Evolutionary conservation across 2,329 filamentous ascomycete genomes (phyloP).

Genomic region (Fusarium sacchari): DNA sequence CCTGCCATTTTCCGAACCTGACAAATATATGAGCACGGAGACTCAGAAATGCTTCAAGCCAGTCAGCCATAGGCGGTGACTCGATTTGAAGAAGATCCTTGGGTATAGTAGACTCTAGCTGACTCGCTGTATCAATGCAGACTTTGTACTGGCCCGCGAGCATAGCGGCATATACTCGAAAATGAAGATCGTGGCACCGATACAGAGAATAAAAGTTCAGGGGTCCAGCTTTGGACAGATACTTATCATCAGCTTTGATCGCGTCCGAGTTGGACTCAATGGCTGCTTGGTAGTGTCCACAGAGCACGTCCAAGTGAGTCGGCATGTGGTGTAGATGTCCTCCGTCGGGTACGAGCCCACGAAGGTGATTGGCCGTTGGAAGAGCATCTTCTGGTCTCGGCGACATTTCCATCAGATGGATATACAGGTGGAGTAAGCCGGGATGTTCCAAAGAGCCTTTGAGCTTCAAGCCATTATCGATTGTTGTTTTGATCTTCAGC

Average conservation of each 20-base stretch:
- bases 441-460: constrained; percentile 65
- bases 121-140: constrained; percentile 68
- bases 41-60: constrained; percentile 76
- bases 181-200: constrained; percentile 78
- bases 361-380: constrained; percentile 68
- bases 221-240: constrained; percentile 65
- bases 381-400: constrained; percentile 70
- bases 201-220: constrained; percentile 83
- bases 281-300: constrained; percentile 75
- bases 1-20: constrained; percentile 77
- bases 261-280: constrained; percentile 74
- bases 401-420: constrained; percentile 84
- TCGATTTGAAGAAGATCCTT: constrained; percentile 70
- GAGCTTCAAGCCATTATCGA: neutral
- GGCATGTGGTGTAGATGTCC: constrained; percentile 83
- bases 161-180: constrained; percentile 81
- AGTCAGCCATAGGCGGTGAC: constrained; percentile 81
- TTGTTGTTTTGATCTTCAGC: neutral
- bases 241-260: constrained; percentile 74
- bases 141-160: constrained; percentile 73
- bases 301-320: constrained; percentile 74
- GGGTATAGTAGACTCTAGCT: constrained; percentile 70
- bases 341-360: constrained; percentile 72
- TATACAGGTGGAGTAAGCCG: constrained; percentile 78
- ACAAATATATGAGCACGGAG: constrained; percentile 76